phyloP scores from a whole-genome alignment of 2,329 filamentous ascomycete species.

The Emmonsia crescens region DNA sequence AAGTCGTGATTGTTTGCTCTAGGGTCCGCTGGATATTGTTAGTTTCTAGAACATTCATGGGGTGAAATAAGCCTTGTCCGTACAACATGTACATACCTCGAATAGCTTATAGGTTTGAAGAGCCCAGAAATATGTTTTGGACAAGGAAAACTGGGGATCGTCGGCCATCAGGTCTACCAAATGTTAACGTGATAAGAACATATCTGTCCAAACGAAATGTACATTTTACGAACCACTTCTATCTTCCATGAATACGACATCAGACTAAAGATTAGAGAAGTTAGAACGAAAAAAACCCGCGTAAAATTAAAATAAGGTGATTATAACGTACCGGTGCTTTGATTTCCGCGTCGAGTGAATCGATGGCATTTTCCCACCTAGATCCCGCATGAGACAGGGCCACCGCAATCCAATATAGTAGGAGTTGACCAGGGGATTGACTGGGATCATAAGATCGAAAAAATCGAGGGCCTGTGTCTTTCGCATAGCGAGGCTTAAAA shows the following conservation, averaged over 20 bases:
- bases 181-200: background rate
- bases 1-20: slow-evolving; percentile 6
- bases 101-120: slow-evolving; percentile 10
- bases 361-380: slow-evolving; percentile 8
- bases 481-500: slow-evolving; percentile 5
- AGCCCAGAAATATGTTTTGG: slow-evolving; percentile 10
- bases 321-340: slow-evolving; percentile 5
- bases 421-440: slow-evolving; percentile 4
- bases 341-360: slow-evolving; percentile 5
- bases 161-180: slow-evolving; percentile 6
- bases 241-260: slow-evolving; percentile 6
- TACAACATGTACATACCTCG: background rate
- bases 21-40: slow-evolving; percentile 2
- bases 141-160: slow-evolving; percentile 8
- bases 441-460: slow-evolving; percentile 5
- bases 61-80: background rate
- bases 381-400: slow-evolving; percentile 5
- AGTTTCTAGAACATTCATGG: background rate
- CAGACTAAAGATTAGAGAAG: background rate
- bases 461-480: background rate
- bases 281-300: background rate
- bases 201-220: background rate
- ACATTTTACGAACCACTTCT: slow-evolving; percentile 4
- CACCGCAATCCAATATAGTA: slow-evolving; percentile 7
- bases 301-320: background rate